These are phyloP conservation scores for Cyclotella sp. DNA, from an alignment of 108 stramenopile species.

Conservation along the genomic window DNA sequence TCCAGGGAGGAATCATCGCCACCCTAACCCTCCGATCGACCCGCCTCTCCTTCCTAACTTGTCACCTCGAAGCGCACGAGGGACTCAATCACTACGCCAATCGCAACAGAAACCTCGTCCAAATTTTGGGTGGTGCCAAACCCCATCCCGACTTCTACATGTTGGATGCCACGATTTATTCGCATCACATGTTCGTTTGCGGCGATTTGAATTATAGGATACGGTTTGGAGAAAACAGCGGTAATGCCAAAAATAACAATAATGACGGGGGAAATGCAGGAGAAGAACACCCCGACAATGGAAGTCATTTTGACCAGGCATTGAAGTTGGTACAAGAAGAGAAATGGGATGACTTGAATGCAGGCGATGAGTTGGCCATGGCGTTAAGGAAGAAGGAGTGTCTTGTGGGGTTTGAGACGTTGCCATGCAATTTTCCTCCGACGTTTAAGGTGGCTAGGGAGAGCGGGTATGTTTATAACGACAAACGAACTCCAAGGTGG, in stretches of 20 bases:
- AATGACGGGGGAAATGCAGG: not conserved
- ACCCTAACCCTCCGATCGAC: conserved; percentile 46
- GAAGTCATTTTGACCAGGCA: conserved; percentile 41
- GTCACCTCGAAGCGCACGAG: conserved; percentile 59
- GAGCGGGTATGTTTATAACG: conserved; percentile 62
- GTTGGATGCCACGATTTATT: conserved; percentile 58
- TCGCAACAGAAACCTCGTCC: conserved; percentile 43
- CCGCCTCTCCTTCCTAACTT: conserved; percentile 54
- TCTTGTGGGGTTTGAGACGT: conserved; percentile 52
- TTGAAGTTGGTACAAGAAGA: conserved; percentile 42
- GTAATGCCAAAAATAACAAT: not conserved
- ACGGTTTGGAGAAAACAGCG: conserved; percentile 17
- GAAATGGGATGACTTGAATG: conserved; percentile 48
- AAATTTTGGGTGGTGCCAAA: conserved; percentile 54
- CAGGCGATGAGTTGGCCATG: conserved; percentile 49
- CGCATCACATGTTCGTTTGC: conserved; percentile 60
- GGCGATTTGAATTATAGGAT: conserved; percentile 62
- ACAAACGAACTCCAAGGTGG: conserved; percentile 68
- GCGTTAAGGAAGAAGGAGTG: conserved; percentile 55
- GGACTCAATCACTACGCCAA: conserved; percentile 46
- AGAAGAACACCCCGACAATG: conserved; percentile 35
- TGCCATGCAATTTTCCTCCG: conserved; percentile 63
- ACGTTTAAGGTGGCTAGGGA: conserved; percentile 65
- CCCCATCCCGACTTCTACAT: conserved; percentile 37
- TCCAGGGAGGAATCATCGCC: conserved; percentile 54